Evolutionary conservation across 805 yeast genomes (phyloP), one percentile per base, ranked within the genome.

Genomic region (Candida lessepsii): DNA sequence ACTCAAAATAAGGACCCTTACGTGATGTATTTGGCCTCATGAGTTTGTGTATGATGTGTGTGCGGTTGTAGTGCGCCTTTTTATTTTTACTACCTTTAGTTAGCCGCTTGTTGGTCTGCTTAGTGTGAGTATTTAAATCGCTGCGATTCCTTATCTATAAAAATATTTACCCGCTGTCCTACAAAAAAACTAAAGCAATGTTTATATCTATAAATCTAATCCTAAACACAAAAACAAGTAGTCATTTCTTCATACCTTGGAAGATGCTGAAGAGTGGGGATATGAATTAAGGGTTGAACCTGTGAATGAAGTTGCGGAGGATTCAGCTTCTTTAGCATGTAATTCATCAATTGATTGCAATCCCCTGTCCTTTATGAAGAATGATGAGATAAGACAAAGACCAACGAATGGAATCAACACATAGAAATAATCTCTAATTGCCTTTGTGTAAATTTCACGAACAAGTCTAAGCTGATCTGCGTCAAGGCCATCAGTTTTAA

Each of bases 261-360:
- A 32, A 8, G 36, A 32, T 9, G 28, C 36, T 32, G 36, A 32
- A n/a, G n/a, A n/a, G n/a, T n/a, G n/a, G n/a, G n/a, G n/a, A n/a
- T n/a, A n/a, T 13, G 36, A 32, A 14, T 31, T n/a, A 31, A 31
- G 26, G 18, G 35, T 31, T 3, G 35, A 21, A 13, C 35, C 35
- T 4, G 29, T 7, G 17, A 21, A 33, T 11, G 37, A 25, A 9
- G 17, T 23, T 5, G n/a, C 20, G 8, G 26, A 18, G 2, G 34
- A 28, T 14, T 41, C 46, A 7, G 17, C 9, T 18, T 41, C 44
- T 17, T 38, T 41, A 29, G 23, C 23, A 6, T 15, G 31, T 3
- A 23, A 20, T 42, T 67, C 69, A 39, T 66, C 72, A 37, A 65
- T 50, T 40, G 69, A 60, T 20, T 56, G 62, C 39, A 67, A 56